Evolutionary conservation across 106 monocot genomes (phyloP).

Genomic region (Dendrobium catenatum): DNA sequence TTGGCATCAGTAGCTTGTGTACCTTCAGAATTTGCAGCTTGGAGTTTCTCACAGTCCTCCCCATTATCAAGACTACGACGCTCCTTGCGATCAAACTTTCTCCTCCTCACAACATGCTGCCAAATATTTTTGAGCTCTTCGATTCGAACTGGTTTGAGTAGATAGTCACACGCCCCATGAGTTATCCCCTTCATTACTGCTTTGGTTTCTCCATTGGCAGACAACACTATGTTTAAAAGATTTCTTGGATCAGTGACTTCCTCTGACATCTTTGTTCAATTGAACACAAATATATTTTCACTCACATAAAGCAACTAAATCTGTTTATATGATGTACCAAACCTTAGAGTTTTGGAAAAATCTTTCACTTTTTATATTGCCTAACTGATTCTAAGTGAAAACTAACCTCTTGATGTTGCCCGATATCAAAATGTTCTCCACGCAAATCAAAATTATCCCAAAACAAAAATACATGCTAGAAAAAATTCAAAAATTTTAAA

Average conservation of each 20-base stretch:
- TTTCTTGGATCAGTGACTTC: conserved; percentile 1
- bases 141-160: conserved; percentile 34
- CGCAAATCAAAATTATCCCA: neutral
- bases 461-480: neutral
- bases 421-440: neutral
- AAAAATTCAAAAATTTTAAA: neutral
- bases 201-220: conserved; percentile 37
- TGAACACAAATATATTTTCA: neutral
- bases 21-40: conserved; percentile 20
- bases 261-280: neutral
- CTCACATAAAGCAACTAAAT: neutral
- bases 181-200: conserved; percentile 45
- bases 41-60: conserved; percentile 18
- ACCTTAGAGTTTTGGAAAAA: neutral
- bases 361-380: neutral
- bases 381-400: neutral
- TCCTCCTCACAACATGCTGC: conserved; percentile 43
- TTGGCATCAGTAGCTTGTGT: conserved; percentile 8
- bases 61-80: conserved; percentile 14
- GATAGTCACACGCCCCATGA: conserved; percentile 43
- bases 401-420: neutral
- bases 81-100: conserved; percentile 9
- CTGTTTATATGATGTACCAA: neutral
- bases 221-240: conserved; percentile 24
- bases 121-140: conserved; percentile 40